Conservation (phyloP, 495 filamentous ascomycete genomes). For the Aspergillus incahuasiensis region DNA sequence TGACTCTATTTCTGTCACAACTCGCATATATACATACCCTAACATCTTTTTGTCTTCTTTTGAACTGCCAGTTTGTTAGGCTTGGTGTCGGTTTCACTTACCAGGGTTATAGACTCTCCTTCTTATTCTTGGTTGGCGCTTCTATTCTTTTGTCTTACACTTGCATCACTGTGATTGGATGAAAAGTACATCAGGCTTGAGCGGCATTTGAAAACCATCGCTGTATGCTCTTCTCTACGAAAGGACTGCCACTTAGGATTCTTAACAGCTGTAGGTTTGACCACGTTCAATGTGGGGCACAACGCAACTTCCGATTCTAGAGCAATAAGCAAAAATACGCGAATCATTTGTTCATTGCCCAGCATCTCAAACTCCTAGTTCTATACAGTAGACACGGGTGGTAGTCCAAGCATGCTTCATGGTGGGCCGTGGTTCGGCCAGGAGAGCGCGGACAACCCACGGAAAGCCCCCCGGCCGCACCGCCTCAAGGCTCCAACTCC, state of each 20-base stretch:
- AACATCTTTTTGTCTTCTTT: not conserved
- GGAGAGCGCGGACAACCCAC: conserved; percentile 11
- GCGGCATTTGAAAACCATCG: no score
- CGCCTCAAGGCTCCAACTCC: not conserved
- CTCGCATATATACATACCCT: conserved; percentile 4
- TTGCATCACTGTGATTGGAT: not conserved
- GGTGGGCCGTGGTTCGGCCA: conserved; percentile 1
- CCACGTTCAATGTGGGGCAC: no score
- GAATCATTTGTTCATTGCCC: no score
- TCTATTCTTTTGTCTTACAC: not conserved
- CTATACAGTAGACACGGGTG: not conserved
- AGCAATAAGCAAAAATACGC: no score
- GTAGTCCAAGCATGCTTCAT: not conserved
- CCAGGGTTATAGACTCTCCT: not conserved
- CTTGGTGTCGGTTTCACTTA: not conserved
- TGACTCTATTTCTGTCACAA: not conserved
- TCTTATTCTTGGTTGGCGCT: not conserved
- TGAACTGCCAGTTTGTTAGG: not conserved
- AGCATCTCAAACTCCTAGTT: no score
- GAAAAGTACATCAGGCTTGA: not conserved
- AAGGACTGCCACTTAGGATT: no score
- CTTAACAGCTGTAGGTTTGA: no score
- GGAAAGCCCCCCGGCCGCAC: not conserved
- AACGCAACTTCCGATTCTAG: no score
- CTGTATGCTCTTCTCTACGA: no score